Base-by-base conservation (phyloP, 768 basidiomycete genomes). In the Suillus decipiens region DNA sequence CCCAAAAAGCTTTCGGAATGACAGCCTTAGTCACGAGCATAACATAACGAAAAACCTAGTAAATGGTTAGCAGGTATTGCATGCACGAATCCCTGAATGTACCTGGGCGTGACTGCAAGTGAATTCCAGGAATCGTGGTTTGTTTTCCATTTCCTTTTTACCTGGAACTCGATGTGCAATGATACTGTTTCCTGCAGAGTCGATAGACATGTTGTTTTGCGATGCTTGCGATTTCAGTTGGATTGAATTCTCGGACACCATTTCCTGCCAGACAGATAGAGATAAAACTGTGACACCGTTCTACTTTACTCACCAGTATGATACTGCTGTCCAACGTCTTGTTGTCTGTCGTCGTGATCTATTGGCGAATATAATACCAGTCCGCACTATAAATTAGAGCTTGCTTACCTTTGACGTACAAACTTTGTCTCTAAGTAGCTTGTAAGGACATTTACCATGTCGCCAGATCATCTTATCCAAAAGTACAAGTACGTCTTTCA, bases 41-140 rank as follows among this genome's bases (percentile, higher is more conserved):
- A 9, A 85, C 85, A 75, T 87, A 96, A 28, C 86, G 82, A 69
- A 81, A 88, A 33, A 96, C 90, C 92, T 95, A 37, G 0, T 24
- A 33, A 10, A 31, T 28, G 28, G 3, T 28, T 28, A 28, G 28
- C 28, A 28, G 28, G 28, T 28, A 59, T 39, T 6, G 28, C 28
- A 17, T 7, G 45, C 31, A 39, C 63, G 36, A 69, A 39, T 22
- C n/a, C 3, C 15, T 31, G 11, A 45, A 17, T 28, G 14, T 47
- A 92, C 93, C 80, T 93, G 89, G 9, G 76, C 67, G 64, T 87
- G 74, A 59, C 77, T 81, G 69, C 89, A 95, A 1, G 85, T 79
- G 71, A 90, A 95, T 60, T 95, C 90, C 0, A 83, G 80, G 69
- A 95, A 93, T n/a, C 84, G 83, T 14, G 92, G 93, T 72, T 93